These are phyloP conservation scores for Nowakowskiella sp. DNA, from an alignment of 192 early-diverging fungal species.

Conservation along the genomic window DNA sequence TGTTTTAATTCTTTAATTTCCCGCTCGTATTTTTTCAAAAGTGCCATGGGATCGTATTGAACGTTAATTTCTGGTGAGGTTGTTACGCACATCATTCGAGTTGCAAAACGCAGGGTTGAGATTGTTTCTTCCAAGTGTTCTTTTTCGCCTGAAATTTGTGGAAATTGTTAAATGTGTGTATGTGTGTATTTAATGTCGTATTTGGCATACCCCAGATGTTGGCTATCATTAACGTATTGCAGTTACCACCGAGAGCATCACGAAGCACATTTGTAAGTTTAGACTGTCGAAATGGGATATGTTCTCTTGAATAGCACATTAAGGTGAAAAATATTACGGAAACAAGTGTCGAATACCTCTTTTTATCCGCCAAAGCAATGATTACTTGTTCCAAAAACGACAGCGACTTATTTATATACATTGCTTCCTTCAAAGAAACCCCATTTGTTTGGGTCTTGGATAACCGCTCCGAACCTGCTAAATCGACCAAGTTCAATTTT, in stretches of 20 bases:
- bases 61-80: conserved; percentile 48
- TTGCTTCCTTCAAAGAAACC: conserved; percentile 50
- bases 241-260: conserved; percentile 55
- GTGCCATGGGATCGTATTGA: conserved; percentile 52
- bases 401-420: conserved; percentile 60
- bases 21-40: conserved; percentile 57
- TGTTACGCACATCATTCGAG: conserved; percentile 58
- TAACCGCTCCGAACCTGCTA: conserved; percentile 50
- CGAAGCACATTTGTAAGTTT: conserved; percentile 54
- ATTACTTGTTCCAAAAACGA: conserved; percentile 60
- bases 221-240: conserved; percentile 54
- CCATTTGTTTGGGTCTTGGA: conserved; percentile 55
- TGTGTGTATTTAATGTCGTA: background rate
- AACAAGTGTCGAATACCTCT: conserved; percentile 18
- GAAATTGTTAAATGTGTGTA: background rate
- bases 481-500: conserved; percentile 54
- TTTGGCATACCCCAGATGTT: conserved; percentile 43
- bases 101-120: conserved; percentile 53
- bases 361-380: conserved; percentile 55
- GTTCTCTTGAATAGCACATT: conserved; percentile 26
- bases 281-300: conserved; percentile 58
- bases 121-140: conserved; percentile 59
- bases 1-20: conserved; percentile 55
- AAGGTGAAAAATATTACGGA: background rate
- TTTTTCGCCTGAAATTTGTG: conserved; percentile 24